A percentile compares a stretch with the other conserved stretches of the same genome.
phyloP scores from a whole-genome alignment of 2,329 filamentous ascomycete species.

The Emericellopsis cladophorae region DNA sequence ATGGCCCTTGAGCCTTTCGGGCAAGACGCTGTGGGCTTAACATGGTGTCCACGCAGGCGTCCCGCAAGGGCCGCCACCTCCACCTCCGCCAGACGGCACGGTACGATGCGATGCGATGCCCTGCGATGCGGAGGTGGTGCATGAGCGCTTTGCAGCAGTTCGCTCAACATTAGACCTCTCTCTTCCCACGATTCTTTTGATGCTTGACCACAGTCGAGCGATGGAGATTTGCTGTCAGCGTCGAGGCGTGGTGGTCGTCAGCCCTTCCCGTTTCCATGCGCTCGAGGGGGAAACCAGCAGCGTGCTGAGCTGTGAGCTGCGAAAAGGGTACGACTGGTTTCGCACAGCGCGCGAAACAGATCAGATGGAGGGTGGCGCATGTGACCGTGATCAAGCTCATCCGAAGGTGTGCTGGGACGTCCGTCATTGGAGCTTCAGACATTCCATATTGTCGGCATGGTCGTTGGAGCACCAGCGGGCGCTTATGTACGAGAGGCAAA shows the following conservation, averaged over 20 bases:
- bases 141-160: neutral
- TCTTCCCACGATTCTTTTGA: neutral
- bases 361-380: neutral
- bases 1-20: conserved; percentile 3
- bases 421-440: too few species aligned
- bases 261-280: neutral
- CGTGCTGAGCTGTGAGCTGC: too few species aligned
- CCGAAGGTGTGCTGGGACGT: neutral
- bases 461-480: too few species aligned
- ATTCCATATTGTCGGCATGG: too few species aligned
- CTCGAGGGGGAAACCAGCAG: neutral
- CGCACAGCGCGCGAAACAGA: too few species aligned
- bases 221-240: neutral
- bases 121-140: conserved; percentile 1
- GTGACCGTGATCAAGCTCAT: neutral
- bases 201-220: neutral
- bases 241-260: neutral
- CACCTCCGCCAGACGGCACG: conserved; percentile 1
- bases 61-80: conserved; percentile 1
- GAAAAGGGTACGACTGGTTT: too few species aligned
- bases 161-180: neutral
- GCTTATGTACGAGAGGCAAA: too few species aligned
- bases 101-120: conserved; percentile 3
- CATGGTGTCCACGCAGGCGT: neutral
- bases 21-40: neutral